A percentile compares a stretch with the other conserved stretches of the same genome.
Conservation (phyloP, 2,329 filamentous ascomycete genomes). For the Calonectria leucothoes region DNA sequence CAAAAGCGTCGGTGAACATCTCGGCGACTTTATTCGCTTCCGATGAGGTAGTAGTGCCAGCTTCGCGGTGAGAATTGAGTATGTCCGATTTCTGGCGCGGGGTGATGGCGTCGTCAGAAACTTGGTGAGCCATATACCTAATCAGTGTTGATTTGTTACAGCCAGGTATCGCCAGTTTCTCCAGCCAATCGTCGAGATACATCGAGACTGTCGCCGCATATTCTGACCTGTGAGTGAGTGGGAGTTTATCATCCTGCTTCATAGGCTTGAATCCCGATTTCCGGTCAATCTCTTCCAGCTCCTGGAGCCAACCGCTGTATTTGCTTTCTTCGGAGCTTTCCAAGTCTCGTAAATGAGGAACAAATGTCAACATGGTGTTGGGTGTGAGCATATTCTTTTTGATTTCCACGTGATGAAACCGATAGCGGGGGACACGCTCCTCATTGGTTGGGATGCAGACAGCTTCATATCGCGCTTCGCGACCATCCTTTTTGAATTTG, state of each 20-base stretch:
- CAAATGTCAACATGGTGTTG: slow-evolving; percentile 70
- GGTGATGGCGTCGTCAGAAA: slow-evolving; percentile 60
- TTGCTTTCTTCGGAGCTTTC: slow-evolving; percentile 66
- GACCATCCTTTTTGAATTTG: slow-evolving; percentile 58
- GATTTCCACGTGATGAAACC: slow-evolving; percentile 71
- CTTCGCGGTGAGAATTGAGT: slow-evolving; percentile 59
- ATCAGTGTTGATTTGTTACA: slow-evolving; percentile 66
- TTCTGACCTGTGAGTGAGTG: slow-evolving; percentile 62
- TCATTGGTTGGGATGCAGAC: slow-evolving; percentile 62
- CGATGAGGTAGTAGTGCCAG: slow-evolving; percentile 51
- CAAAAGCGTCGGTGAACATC: slow-evolving; percentile 68
- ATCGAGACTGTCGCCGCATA: slow-evolving; percentile 62
- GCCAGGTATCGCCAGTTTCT: slow-evolving; percentile 59
- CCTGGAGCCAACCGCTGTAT: slow-evolving; percentile 67
- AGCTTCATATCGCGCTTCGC: slow-evolving; percentile 54
- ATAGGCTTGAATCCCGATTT: slow-evolving; percentile 68
- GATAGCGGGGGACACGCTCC: slow-evolving; percentile 66
- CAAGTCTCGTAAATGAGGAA: slow-evolving; percentile 69
- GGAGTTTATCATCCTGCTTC: slow-evolving; percentile 62
- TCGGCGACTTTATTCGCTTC: slow-evolving; percentile 56
- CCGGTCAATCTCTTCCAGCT: slow-evolving; percentile 67
- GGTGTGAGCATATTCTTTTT: slow-evolving; percentile 69
- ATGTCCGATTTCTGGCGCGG: slow-evolving; percentile 66
- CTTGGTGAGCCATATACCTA: slow-evolving; percentile 63
- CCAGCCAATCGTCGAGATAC: slow-evolving; percentile 66